phyloP scores from a whole-genome alignment of 176 grass and related monocot species.

The Triticum turgidum region DNA sequence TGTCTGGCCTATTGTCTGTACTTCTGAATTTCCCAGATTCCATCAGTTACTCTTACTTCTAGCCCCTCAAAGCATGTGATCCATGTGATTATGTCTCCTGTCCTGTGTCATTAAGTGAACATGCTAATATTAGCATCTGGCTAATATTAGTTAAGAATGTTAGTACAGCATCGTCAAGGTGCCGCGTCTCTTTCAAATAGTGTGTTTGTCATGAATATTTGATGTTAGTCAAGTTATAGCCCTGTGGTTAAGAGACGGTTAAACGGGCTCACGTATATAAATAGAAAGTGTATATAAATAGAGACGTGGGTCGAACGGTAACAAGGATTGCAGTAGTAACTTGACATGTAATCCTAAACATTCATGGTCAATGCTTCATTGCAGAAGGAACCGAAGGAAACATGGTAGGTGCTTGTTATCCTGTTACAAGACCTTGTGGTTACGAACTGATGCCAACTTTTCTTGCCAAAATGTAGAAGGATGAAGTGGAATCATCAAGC shows the following conservation, averaged over 20 bases:
- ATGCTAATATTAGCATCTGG: conserved; percentile 21
- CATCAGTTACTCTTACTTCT: background rate
- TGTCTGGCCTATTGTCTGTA: background rate
- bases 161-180: background rate
- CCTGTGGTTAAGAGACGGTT: conserved; percentile 8
- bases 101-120: background rate
- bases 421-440: background rate
- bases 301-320: background rate
- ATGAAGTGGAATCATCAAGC: conserved; percentile 43
- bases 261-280: background rate
- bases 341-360: background rate
- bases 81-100: background rate
- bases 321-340: background rate
- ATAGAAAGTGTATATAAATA: conserved; percentile 29
- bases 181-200: background rate
- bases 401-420: conserved; percentile 26
- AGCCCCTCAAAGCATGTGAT: background rate
- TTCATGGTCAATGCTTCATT: background rate
- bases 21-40: background rate
- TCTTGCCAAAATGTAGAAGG: conserved; percentile 39
- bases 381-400: conserved; percentile 2
- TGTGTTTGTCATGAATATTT: background rate
- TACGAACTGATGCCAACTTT: conserved; percentile 1
- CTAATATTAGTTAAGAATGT: conserved; percentile 13
- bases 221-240: background rate